phyloP scores from a whole-genome alignment of 441 rosid species.

The Corymbia calophylla region DNA sequence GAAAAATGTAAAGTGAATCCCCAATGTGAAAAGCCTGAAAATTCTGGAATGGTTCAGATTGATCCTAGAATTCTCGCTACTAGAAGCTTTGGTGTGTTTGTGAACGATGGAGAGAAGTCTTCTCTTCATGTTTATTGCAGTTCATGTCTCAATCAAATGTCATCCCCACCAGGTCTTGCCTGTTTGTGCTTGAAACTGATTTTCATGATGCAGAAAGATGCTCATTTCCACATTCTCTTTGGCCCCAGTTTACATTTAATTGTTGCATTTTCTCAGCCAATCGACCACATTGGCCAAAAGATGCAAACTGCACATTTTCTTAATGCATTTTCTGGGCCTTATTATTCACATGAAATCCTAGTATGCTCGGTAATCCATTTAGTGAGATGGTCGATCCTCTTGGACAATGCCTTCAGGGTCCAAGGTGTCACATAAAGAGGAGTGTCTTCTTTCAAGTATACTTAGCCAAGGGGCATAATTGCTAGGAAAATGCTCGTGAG shows the following conservation, averaged over 20 bases:
- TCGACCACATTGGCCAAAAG: neutral
- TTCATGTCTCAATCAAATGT: neutral
- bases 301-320: neutral
- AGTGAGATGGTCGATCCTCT: neutral
- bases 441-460: neutral
- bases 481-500: neutral
- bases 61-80: neutral
- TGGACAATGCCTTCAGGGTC: neutral
- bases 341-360: neutral
- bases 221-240: neutral
- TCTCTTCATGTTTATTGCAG: neutral
- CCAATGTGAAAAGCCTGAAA: neutral
- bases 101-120: neutral
- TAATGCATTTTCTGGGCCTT: neutral
- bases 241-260: neutral
- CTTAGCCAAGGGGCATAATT: neutral
- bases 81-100: neutral
- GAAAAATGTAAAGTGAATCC: neutral
- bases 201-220: neutral
- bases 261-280: neutral
- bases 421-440: neutral
- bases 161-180: neutral
- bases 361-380: neutral
- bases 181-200: neutral
- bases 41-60: neutral